Percentiles rank a stretch among this genome's conserved stretches.
phyloP scores from a whole-genome alignment of 1,284 basidiomycete species.

The Mycosarcoma mackinlayi region DNA sequence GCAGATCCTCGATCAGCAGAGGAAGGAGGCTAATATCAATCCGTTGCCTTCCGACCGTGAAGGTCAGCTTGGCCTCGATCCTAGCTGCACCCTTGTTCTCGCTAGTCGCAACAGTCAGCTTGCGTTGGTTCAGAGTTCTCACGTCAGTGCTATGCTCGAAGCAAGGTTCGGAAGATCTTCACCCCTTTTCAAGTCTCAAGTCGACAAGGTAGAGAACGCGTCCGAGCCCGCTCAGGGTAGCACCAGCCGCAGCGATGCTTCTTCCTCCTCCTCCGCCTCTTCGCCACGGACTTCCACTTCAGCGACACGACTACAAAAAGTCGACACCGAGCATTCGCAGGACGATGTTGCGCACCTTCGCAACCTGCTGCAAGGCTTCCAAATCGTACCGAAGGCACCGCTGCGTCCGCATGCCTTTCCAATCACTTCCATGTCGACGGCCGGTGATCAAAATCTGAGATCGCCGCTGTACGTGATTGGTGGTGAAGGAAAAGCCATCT shows the following conservation, averaged over 20 bases:
- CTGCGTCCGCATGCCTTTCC: slow-evolving; percentile 60
- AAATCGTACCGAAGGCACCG: slow-evolving; percentile 4
- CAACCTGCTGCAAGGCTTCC: slow-evolving; percentile 27
- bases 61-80: slow-evolving; percentile 49
- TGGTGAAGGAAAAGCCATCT: slow-evolving; percentile 78
- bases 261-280: background rate
- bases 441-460: slow-evolving; percentile 89
- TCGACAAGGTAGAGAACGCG: slow-evolving; percentile 2
- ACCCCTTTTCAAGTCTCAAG: slow-evolving; percentile 49
- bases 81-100: slow-evolving; percentile 58
- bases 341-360: slow-evolving; percentile 32
- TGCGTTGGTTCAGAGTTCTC: slow-evolving; percentile 58
- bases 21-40: slow-evolving; percentile 59
- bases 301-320: slow-evolving; percentile 22
- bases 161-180: slow-evolving; percentile 56
- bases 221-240: slow-evolving; percentile 5
- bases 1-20: slow-evolving; percentile 46
- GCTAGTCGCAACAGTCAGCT: slow-evolving; percentile 62
- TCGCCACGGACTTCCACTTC: slow-evolving; percentile 12
- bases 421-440: slow-evolving; percentile 85
- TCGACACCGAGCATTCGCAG: slow-evolving; percentile 24
- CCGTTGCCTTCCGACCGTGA: slow-evolving; percentile 49
- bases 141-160: slow-evolving; percentile 62
- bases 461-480: slow-evolving; percentile 72
- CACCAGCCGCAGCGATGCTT: background rate